phyloP scores from a whole-genome alignment of 306 rosid genomes.

The Prunus kanzakura region DNA sequence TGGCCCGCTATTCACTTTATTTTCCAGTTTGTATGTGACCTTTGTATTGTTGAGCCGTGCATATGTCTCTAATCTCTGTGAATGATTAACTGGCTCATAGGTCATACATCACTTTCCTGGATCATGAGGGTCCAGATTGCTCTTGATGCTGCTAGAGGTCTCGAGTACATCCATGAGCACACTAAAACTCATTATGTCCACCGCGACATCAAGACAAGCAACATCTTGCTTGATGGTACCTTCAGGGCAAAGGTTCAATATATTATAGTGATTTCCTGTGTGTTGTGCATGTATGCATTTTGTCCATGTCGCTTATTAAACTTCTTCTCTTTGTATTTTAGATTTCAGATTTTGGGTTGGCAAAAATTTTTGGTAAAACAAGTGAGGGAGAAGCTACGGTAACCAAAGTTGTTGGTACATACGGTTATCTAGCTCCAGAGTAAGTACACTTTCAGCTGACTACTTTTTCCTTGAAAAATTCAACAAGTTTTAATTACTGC shows the following conservation, averaged over 20 bases:
- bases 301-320: conserved; percentile 12
- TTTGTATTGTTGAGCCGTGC: conserved; percentile 15
- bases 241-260: conserved; percentile 83
- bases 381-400: conserved; percentile 75
- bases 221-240: conserved; percentile 83
- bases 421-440: conserved; percentile 98
- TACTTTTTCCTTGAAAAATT: background rate
- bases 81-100: conserved; percentile 39
- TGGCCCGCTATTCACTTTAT: background rate
- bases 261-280: conserved; percentile 8
- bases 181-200: conserved; percentile 92
- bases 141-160: conserved; percentile 93
- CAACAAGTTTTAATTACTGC: conserved; percentile 9
- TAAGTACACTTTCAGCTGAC: conserved; percentile 34
- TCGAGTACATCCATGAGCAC: conserved; percentile 98
- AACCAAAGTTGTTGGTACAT: conserved; percentile 96
- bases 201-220: conserved; percentile 97
- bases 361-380: conserved; percentile 76
- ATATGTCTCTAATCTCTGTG: conserved; percentile 10
- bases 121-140: conserved; percentile 92
- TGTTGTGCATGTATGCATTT: conserved; percentile 3
- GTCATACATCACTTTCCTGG: conserved; percentile 93
- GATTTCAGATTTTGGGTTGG: conserved; percentile 99
- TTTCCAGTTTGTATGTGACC: background rate
- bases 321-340: conserved; percentile 20